Evolutionary conservation across 2,329 filamentous ascomycete species (phyloP), one percentile per base, ranked within the genome.

Genomic region (Diaporthe sp.): DNA sequence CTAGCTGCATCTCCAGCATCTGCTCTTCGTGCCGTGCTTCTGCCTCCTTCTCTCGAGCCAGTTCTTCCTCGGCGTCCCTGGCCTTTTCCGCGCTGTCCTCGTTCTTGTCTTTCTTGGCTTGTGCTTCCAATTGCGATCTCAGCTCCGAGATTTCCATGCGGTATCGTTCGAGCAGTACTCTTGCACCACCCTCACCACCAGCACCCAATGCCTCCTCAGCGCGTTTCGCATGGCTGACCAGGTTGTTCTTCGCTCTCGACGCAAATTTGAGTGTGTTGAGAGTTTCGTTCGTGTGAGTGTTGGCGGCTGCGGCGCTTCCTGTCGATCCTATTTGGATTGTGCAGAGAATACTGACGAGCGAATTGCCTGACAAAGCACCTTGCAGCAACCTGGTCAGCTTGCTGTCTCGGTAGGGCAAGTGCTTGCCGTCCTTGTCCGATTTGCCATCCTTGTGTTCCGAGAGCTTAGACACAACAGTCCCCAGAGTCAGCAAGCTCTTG

Each of bases 1-100:
- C 97, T 63, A 99, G 90, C 83, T 99, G 97, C 94, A 99, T 98
- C 85, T 99, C 97, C 73, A 99, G 89, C 90, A 99, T 96, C 84
- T 99, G 97, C 86, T 98, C 97, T 82, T 98, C 96, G 79, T 98
- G 97, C 53, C 95, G 92, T 79, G 95, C 91, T 79, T 95, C 93
- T 10, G 94, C 94, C 84, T 98, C 95, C 79, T 93, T 91, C 82
- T 97, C 93, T 25, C 92, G 89, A 55, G 88, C 92, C 79, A 92
- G 90, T 81, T 97, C 94, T 79, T 94, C 92, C 80, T 94, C 91
- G 67, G 92, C 91, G 76, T 93, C 90, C 70, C 90, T 91, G 34
- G 87, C 85, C 74, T 88, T 89, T 72, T 93, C 91, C 60, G 92
- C 91, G 53, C 93, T 93, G 63, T 90, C 90, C 60, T 91, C 90